Evolutionary conservation across 2,329 filamentous ascomycete genomes (phyloP), one percentile per base, ranked within the genome.

Genomic region (Fusarium miscanthi): DNA sequence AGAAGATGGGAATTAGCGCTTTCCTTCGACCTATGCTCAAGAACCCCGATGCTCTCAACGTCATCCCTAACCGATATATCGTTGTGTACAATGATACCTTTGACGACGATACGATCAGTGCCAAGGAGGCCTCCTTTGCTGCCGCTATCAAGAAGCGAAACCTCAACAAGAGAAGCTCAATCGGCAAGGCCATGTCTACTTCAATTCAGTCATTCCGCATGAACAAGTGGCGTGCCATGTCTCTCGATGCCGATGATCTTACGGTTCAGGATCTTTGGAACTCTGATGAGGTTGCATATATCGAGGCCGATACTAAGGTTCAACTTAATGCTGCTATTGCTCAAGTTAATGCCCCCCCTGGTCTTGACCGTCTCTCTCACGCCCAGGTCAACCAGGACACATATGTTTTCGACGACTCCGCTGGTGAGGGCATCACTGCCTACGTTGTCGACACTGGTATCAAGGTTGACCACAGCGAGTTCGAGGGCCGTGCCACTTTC

Each of bases 381-480:
- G 72, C 80, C 30, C 54, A 76, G 17, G 68, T 80, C 23, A 82
- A 80, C 43, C 61, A 73, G 33, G 61, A 75, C 38, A 72, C 75
- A 19, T 83, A 83, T 77, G 73, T 86, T 56, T 90, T 88, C 69
- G 87, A 90, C 77, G 80, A 81, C 63, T 83, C 82, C 17, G 86
- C 85, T 27, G 88, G 88, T 37, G 63, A 84, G 70, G 87, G 86
- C n/a, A 87, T 89, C 73, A 90, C 87, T 27, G 87, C 85, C 33
- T 93, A 89, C 78, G 81, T 93, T 30, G 86, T 93, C 43, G 91
- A 93, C 80, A 92, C 90, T 10, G 91, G 91, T 73, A 88, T 92
- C 78, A 82, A 82, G 60, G 81, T 82, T 41, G 83, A 84, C 10
- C 91, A 93, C 80, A 75, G 78, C 46, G 86, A 90, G 77, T 90